A percentile compares a stretch with the other conserved stretches of the same genome.
phyloP scores from a whole-genome alignment of 176 grass and related monocot genomes.

The Aegilops umbellulata region DNA sequence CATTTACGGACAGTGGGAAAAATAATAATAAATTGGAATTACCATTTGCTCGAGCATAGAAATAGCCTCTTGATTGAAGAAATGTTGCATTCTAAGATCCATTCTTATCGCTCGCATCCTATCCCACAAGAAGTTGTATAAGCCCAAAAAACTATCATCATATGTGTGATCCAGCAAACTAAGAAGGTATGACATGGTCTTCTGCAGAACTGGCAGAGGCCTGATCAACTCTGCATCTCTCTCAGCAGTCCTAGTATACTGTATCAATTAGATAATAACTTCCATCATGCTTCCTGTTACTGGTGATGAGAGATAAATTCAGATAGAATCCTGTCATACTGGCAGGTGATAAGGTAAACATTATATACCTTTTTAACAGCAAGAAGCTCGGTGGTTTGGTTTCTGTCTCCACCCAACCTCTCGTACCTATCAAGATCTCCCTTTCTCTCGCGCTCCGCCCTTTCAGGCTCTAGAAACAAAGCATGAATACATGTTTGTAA shows the following conservation, averaged over 20 bases:
- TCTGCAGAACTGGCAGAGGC: slow-evolving; percentile 87
- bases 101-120: slow-evolving; percentile 97
- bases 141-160: slow-evolving; percentile 69
- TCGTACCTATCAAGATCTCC: slow-evolving; percentile 97
- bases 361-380: slow-evolving; percentile 85
- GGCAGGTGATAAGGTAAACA: slow-evolving; percentile 46
- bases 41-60: slow-evolving; percentile 99
- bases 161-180: slow-evolving; percentile 79
- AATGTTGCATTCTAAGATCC: slow-evolving; percentile 99
- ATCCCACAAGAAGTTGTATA: slow-evolving; percentile 99
- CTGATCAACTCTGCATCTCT: slow-evolving; percentile 85
- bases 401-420: slow-evolving; percentile 79
- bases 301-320: slow-evolving; percentile 50
- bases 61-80: slow-evolving; percentile 76
- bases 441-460: slow-evolving; percentile 90
- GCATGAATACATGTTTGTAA: slow-evolving; percentile 1
- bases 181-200: slow-evolving; percentile 88
- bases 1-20: not conserved
- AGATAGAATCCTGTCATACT: slow-evolving; percentile 31
- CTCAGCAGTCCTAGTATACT: slow-evolving; percentile 97
- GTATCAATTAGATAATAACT: slow-evolving; percentile 64
- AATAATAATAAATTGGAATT: slow-evolving; percentile 35
- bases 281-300: slow-evolving; percentile 42
- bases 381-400: slow-evolving; percentile 82
- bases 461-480: slow-evolving; percentile 75